A percentile compares a stretch with the other conserved stretches of the same genome.
Evolutionary conservation across 805 yeast species (phyloP).

Genomic region (Wickerhamiella domercqiae): DNA sequence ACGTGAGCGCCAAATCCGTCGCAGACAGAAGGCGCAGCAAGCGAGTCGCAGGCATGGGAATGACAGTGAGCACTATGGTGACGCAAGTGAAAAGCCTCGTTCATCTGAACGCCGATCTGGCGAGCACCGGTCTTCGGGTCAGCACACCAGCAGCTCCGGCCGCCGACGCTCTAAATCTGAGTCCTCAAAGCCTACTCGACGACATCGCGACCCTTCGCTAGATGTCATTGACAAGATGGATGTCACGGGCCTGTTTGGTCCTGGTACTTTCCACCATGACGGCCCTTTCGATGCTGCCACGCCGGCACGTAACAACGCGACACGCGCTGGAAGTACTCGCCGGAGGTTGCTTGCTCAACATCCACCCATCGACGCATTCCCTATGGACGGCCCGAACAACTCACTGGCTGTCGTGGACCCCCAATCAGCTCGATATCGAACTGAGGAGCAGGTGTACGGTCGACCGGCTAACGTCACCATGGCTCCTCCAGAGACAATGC

Average conservation of each 20-base stretch:
- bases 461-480: constrained; percentile 21
- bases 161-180: constrained; percentile 1
- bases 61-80: background rate
- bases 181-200: constrained; percentile 1
- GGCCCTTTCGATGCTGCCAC: constrained; percentile 99
- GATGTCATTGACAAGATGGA: constrained; percentile 93
- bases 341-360: constrained; percentile 25
- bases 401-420: constrained; percentile 58
- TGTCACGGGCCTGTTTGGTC: constrained; percentile 88
- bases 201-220: constrained; percentile 27
- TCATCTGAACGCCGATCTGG: constrained; percentile 1
- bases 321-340: constrained; percentile 16
- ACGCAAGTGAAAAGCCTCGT: background rate
- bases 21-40: constrained; percentile 6
- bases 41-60: background rate
- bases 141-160: background rate
- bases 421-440: constrained; percentile 22
- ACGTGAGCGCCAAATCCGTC: constrained; percentile 15
- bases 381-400: constrained; percentile 87
- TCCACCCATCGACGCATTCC: constrained; percentile 93
- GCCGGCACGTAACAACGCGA: constrained; percentile 74
- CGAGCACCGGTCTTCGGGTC: background rate
- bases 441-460: constrained; percentile 68
- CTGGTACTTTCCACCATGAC: constrained; percentile 92
- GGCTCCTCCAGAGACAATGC: constrained; percentile 9